Percentiles rank a stretch among this genome's conserved stretches.
These are phyloP conservation scores for Atkinsonella texensis DNA, from an alignment of 2,329 filamentous ascomycete species.

Conservation along the genomic window DNA sequence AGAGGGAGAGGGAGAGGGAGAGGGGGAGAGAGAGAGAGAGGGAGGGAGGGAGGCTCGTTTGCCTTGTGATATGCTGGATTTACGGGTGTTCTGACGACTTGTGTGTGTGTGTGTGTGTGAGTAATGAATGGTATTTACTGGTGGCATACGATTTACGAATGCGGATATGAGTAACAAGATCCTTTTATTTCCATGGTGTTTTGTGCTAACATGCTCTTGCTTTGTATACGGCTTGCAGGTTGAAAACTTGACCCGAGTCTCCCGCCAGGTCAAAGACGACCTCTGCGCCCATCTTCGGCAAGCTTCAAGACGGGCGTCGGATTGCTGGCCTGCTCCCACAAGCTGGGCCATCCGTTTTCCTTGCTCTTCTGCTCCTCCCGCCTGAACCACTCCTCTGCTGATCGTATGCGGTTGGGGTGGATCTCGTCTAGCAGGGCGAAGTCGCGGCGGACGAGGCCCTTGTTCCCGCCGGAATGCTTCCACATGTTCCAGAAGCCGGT, in stretches of 20 bases:
- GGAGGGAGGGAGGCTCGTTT: too few relatives aligned
- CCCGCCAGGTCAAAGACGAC: conserved; percentile 8
- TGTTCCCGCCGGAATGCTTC: conserved; percentile 27
- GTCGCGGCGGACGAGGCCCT: conserved; percentile 30
- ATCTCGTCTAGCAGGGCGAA: conserved; percentile 40
- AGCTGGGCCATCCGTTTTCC: conserved; percentile 4
- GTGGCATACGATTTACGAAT: neutral
- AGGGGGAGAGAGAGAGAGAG: too few relatives aligned
- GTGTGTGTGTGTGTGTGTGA: neutral
- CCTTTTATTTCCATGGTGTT: neutral
- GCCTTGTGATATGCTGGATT: neutral
- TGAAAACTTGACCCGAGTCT: too few relatives aligned
- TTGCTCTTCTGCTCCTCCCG: conserved; percentile 22
- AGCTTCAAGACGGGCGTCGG: conserved; percentile 10
- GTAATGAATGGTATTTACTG: neutral
- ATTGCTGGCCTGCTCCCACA: conserved; percentile 10
- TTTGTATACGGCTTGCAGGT: neutral
- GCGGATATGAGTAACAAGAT: neutral
- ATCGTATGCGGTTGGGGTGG: conserved; percentile 33
- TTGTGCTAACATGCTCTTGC: neutral
- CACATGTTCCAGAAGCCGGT: conserved; percentile 38
- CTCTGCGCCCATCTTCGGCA: conserved; percentile 10
- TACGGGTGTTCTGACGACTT: neutral
- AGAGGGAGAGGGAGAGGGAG: too few relatives aligned
- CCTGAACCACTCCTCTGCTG: conserved; percentile 35